Conservation (phyloP, 768 basidiomycete species). For the Kwoniella europaea region DNA sequence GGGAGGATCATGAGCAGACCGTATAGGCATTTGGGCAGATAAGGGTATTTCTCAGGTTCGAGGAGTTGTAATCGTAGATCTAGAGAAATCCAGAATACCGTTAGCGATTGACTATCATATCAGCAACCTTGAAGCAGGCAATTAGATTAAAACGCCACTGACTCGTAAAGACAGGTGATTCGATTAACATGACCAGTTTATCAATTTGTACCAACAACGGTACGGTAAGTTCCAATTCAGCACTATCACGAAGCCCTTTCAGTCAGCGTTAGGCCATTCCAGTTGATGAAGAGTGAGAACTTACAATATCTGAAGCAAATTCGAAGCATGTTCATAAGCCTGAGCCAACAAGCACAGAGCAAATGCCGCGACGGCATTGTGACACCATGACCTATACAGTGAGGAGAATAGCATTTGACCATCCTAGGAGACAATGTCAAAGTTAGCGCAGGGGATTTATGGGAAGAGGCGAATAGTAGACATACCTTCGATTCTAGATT, state of each 20-base stretch:
- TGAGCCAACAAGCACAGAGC: constrained; percentile 95
- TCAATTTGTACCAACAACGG: constrained; percentile 93
- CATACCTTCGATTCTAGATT: constrained; percentile 87
- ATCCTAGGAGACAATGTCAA: constrained; percentile 66
- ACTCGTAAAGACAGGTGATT: constrained; percentile 99
- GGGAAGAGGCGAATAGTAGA: constrained; percentile 8
- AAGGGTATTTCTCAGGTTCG: constrained; percentile 94
- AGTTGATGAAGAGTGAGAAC: constrained; percentile 36
- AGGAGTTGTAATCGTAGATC: constrained; percentile 82
- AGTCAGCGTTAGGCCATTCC: constrained; percentile 3
- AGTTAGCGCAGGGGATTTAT: background rate
- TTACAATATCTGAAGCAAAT: constrained; percentile 92
- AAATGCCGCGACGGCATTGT: constrained; percentile 95
- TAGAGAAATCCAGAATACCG: constrained; percentile 16
- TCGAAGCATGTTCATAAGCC: constrained; percentile 98
- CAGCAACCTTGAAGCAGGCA: no score
- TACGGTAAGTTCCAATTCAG: constrained; percentile 95
- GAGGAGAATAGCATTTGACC: constrained; percentile 94
- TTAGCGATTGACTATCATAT: no score
- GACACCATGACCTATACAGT: constrained; percentile 96
- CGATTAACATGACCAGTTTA: constrained; percentile 95
- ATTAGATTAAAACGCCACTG: no score
- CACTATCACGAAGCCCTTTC: constrained; percentile 63
- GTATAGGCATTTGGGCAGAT: constrained; percentile 96
- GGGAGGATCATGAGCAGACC: constrained; percentile 95